A percentile compares a stretch with the other conserved stretches of the same genome.
Evolutionary conservation across 768 basidiomycete genomes (phyloP).

Genomic region (Suillus bovinus): DNA sequence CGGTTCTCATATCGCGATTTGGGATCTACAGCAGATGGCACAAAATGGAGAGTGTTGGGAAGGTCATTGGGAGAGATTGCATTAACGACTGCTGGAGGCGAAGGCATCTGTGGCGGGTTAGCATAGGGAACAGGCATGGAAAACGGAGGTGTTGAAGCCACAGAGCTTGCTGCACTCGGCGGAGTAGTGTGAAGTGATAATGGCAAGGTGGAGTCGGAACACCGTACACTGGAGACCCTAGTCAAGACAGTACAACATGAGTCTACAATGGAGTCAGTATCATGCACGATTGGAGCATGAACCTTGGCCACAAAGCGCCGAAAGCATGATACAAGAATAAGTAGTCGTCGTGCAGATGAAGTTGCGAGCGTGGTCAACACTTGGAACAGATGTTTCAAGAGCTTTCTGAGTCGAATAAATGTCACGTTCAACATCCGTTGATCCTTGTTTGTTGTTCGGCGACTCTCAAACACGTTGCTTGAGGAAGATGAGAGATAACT

Average conservation of each 20-base stretch:
- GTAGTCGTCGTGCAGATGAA: neutral
- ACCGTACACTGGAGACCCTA: neutral
- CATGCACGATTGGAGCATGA: neutral
- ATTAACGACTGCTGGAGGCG: neutral
- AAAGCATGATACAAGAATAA: neutral
- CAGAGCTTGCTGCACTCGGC: too few relatives aligned
- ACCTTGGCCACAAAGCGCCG: neutral
- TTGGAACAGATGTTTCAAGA: slow-evolving; percentile 3
- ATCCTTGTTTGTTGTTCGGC: neutral
- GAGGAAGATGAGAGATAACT: neutral
- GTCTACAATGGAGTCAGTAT: neutral
- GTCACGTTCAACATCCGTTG: neutral
- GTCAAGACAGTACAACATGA: neutral
- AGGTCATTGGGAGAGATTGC: neutral
- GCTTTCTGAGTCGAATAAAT: neutral
- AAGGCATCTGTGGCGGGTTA: neutral
- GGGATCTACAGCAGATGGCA: neutral
- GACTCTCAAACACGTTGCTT: neutral
- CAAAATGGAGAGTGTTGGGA: neutral
- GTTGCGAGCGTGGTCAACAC: neutral
- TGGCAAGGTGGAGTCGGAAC: neutral
- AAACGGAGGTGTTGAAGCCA: too few relatives aligned
- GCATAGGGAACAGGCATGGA: neutral
- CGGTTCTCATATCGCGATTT: neutral
- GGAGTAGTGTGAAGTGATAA: neutral